A percentile compares a stretch with the other conserved stretches of the same genome.
Conservation (phyloP, 495 filamentous ascomycete species). For the Lophiostoma macrostomum region DNA sequence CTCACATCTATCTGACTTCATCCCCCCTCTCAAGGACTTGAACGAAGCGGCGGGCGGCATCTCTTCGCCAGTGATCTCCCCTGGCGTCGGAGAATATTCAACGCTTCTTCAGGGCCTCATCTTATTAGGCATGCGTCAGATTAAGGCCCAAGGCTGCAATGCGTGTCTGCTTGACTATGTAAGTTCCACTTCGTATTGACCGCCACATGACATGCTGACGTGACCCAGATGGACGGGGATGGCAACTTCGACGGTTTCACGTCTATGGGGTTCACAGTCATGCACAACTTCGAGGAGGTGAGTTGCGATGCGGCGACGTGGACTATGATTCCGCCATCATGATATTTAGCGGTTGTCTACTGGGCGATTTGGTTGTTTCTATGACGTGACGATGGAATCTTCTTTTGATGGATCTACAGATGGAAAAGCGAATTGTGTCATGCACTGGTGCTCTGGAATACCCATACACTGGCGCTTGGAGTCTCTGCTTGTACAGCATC, state of each 20-base stretch:
- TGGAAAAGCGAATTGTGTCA: not conserved
- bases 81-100: conserved; percentile 64
- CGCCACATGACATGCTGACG: conserved; percentile 1
- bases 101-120: conserved; percentile 76
- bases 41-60: conserved; percentile 65
- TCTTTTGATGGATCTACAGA: not conserved
- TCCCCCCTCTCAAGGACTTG: conserved; percentile 62
- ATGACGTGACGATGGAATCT: not conserved
- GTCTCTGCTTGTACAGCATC: not conserved
- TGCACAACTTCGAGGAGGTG: conserved; percentile 78
- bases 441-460: conserved; percentile 7
- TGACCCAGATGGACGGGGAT: conserved; percentile 62
- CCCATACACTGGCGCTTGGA: conserved; percentile 1
- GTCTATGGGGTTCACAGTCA: conserved; percentile 71
- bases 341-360: not conserved
- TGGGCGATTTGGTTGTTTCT: not conserved
- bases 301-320: conserved; percentile 70
- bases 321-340: conserved; percentile 54
- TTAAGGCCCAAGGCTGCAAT: conserved; percentile 69
- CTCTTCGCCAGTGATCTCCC: conserved; percentile 73
- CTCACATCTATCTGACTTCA: conserved; percentile 62
- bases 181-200: conserved; percentile 38
- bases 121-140: conserved; percentile 75
- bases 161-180: conserved; percentile 75
- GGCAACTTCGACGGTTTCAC: conserved; percentile 67